Evolutionary conservation across 169 alveolate genomes (phyloP), one percentile per base, ranked within the genome.

Genomic region (Hepatocystis sp.): DNA sequence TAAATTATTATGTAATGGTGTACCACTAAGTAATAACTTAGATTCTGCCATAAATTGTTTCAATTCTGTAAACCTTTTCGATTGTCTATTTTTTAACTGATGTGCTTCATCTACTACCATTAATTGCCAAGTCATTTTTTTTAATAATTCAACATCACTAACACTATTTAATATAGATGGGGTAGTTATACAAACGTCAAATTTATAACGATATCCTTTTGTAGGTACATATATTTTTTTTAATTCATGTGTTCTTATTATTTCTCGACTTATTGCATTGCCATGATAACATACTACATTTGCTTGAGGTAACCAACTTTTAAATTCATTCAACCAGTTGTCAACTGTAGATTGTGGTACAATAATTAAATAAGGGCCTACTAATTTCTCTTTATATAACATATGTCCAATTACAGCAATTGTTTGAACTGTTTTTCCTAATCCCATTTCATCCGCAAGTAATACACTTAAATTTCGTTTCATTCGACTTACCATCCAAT

Each of bases 261-360:
- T 71, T 66, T 95, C 98, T 21, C 98, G 91, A 11, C 96, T 97
- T 30, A 86, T 68, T 15, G 98, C 98, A 88, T 95, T 95, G 0
- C 99, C 99, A 85, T 97, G 96, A 66, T 96, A 96, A 47, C 96
- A 93, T 10, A 96, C 98, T 7, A 94, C 97, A 85, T 96, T 96
- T 21, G 97, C 97, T 55, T 95, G 96, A 1, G 99, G 99, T 34
- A 96, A 89, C 99, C 99, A 97, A 42, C 84, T 81, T 67, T 95
- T 95, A 85, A 97, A 97, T 66, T 97, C 99, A 53, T 97, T 90
- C 86, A 96, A 64, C 99, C 99, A 98, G 90, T 97, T 97, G 47
- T 98, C 99, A 60, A 97, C 94, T n/a, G 99, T 96, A 25, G 98
- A 94, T 71, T 97, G 98, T 1, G 99, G 99, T 1, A 95, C 99